Base-by-base conservation (phyloP, 139 green algal species). In the Picochlorum sp. region DNA sequence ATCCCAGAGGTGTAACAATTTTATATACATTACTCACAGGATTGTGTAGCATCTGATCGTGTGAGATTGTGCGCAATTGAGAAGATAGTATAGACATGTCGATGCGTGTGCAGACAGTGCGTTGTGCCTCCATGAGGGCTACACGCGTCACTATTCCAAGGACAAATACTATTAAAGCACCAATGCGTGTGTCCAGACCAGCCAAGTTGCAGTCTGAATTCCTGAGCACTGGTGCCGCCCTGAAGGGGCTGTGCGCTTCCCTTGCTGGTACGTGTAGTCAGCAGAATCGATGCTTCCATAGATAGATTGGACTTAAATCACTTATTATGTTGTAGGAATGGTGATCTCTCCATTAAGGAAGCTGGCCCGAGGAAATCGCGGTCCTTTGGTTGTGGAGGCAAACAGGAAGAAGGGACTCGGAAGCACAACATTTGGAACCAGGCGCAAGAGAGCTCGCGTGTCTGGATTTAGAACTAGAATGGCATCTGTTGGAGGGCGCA, bases 391-490 rank as follows among this genome's bases (percentile, higher is more conserved):
- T 15, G 75, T 90, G n/a, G 64, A 87, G 57, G 79, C 77, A 56
- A 85, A 87, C 49, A 75, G 63, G 54, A 86, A 85, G 73, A 87
- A 85, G 62, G 80, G 76, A 14, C 73, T 87, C 56, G 84, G 74
- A 7, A 77, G 71, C 63, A 89, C 82, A 4, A 75, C 83, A 64
- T 61, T 72, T 30, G 84, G 84, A 64, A 89, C 73, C 49, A 75
- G 78, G 59, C 80, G 82, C 75, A 83, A 85, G 63, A 72, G 81
- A 44, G 76, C 75, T 15, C 79, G 77, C 24, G 81, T 78, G 6
- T 90, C 83, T 38, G 86, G 86, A 49, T 93, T 85, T 78, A 72
- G 78, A 56, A 74, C 80, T 7, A 79, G 86, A 61, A 85, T 82
- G 67, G 46, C 57, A 18, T 85, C 83, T 46, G 58, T 78, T 24